phyloP scores from a whole-genome alignment of 371 early-diverging fungal genomes.

The Rhizopus arrhizus region DNA sequence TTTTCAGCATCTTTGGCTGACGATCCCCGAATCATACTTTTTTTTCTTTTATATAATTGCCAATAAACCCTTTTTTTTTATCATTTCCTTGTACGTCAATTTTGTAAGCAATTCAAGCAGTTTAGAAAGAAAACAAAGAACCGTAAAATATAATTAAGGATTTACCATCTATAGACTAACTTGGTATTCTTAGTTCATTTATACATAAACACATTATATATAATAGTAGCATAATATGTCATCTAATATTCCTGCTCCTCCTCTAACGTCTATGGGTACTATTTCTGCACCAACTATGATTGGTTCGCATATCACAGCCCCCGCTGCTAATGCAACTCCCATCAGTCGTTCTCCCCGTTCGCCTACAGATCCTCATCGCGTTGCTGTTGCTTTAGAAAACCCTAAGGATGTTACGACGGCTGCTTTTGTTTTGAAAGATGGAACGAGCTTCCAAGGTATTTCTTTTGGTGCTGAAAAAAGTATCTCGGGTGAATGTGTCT shows the following conservation, averaged over 20 bases:
- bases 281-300: conserved; percentile 25
- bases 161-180: no score
- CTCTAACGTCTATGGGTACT: conserved; percentile 44
- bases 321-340: conserved; percentile 53
- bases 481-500: conserved; percentile 95
- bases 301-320: conserved; percentile 43
- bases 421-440: conserved; percentile 82
- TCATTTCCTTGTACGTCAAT: not conserved
- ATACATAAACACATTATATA: not conserved
- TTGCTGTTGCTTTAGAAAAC: conserved; percentile 58
- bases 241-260: conserved; percentile 46
- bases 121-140: no score
- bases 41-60: not conserved
- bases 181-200: not conserved
- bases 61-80: conserved; percentile 11
- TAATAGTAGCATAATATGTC: conserved; percentile 27
- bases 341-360: conserved; percentile 45
- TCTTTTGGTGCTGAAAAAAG: conserved; percentile 93
- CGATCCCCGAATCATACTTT: conserved; percentile 41
- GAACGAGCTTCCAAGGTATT: conserved; percentile 83
- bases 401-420: conserved; percentile 59
- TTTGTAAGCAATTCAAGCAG: no score
- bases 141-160: no score
- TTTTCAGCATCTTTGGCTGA: conserved; percentile 50
- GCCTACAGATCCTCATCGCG: conserved; percentile 53